Evolutionary conservation across 1,284 basidiomycete species (phyloP), one percentile per base, ranked within the genome.

Genomic region (Trichosporon faecale): DNA sequence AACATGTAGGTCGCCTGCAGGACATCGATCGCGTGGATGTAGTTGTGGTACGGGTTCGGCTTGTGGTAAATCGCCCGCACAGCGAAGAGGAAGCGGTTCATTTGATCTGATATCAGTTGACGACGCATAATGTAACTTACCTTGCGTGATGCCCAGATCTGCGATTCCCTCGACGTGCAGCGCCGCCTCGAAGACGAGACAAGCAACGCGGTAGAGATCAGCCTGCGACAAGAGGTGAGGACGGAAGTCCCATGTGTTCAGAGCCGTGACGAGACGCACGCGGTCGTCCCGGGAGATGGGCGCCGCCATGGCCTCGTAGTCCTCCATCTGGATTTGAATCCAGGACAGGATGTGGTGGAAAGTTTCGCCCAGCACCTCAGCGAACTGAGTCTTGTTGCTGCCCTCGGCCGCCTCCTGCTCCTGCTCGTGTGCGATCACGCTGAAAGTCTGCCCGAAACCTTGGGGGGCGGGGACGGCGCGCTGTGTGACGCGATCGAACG

Each of bases 11-110:
- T 89, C 0, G 95, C 94, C 81, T 98, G 95, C 25, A 97, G 87
- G 12, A 98, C 95, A 80, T 98, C 95, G 61, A 96, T 86, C 1
- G 94, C 95, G 82, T 98, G 95, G 70, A 93, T 89, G 79, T 95
- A 97, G 79, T 98, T 98, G 85, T 98, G 95, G 83, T 98, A 98
- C 16, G 91, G 91, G 83, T 97, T 97, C 67, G 91, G 89, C 63
- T 88, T 87, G 73, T 94, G 91, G 80, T 98, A 98, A 68, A 95
- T 90, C 40, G 89, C 88, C 35, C 91, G 88, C 14, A 97, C 87
- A 74, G 95, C 92, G 73, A 89, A 88, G 33, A 96, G 86, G 77
- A 95, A 90, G 5, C 87, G 84, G 29, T 88, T 88, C 74, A 95
- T 87, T 84, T 90, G 89, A 73, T 86, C 84, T 84, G 73, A 37